Base-by-base conservation (phyloP, 2,329 filamentous ascomycete genomes). In the Botryotinia convoluta region DNA sequence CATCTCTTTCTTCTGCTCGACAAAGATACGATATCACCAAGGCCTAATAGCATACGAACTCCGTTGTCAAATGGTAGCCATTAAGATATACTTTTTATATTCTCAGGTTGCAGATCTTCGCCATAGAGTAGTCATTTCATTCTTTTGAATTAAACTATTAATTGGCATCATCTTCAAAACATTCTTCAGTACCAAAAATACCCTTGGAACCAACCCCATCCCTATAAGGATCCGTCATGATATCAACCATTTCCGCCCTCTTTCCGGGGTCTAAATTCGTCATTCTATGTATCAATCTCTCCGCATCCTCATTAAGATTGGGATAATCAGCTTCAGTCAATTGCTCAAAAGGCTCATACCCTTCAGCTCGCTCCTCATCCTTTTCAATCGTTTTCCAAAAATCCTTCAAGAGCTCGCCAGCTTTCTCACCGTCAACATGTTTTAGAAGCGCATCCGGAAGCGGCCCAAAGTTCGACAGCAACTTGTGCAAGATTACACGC, bases 201-300 rank as follows among this genome's bases (percentile, higher is more conserved):
- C 63, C 51, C 57, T 59, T 62, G 8, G 60, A 29, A 42, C 26
- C 45, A 67, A 65, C 64, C 59, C 61, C 69, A 60, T 72, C 67
- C 71, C 65, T 73, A 67, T 73, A 74, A 74, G 68, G 39, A 73
- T 74, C 69, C 35, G 26, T 68, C 59, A 73, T 71, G 59, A 73
- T 74, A 42, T 74, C 73, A 59, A 32, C 64, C 72, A 75, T 75
- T 29, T 42, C 69, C 62, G 61, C 78, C 76, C 80, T 79, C 74
- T 80, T 79, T 59, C 70, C 75, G 64, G 78, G 79, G 77, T 79
- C 76, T 59, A 81, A 78, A 69, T 80, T 79, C 62, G 74, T 79
- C 78, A 81, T 80, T 73, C 71, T 80, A 37, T 75, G 77, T 74
- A 80, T 80, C 70, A 80, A 74, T 70, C 74, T 78, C 75, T 80